phyloP scores from a whole-genome alignment of 164 flowering plant species.

The Malania oleifera region DNA sequence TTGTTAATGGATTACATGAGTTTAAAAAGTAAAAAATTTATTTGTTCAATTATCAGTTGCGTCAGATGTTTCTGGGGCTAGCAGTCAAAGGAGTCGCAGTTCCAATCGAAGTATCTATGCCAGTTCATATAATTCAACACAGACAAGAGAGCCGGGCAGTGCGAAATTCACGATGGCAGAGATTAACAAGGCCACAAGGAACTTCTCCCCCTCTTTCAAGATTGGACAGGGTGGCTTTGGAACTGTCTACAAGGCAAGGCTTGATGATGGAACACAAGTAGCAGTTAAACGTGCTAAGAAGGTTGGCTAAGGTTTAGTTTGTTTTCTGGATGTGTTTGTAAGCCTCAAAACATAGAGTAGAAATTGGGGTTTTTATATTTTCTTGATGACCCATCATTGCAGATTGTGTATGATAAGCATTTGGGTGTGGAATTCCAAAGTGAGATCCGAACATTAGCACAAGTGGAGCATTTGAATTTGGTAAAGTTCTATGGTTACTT shows the following conservation, averaged over 20 bases:
- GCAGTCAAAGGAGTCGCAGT: conserved; percentile 26
- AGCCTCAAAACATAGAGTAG: background rate
- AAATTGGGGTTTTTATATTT: background rate
- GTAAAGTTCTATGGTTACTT: conserved; percentile 71
- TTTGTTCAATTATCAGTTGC: conserved; percentile 10
- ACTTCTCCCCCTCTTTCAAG: conserved; percentile 69
- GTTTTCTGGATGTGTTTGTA: background rate
- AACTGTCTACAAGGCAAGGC: conserved; percentile 72
- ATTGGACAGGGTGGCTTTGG: conserved; percentile 97
- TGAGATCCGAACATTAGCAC: conserved; percentile 64
- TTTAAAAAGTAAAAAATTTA: background rate
- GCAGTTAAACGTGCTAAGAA: conserved; percentile 92
- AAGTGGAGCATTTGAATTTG: conserved; percentile 79
- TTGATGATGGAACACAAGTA: conserved; percentile 66
- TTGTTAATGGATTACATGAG: background rate
- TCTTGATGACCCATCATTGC: conserved; percentile 16
- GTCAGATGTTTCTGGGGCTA: conserved; percentile 26
- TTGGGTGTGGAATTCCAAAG: conserved; percentile 66
- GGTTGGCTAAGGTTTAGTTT: conserved; percentile 31
- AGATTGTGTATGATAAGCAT: conserved; percentile 66
- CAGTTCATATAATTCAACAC: conserved; percentile 34
- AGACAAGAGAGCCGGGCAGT: conserved; percentile 38
- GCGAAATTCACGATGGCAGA: conserved; percentile 57
- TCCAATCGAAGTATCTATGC: conserved; percentile 32
- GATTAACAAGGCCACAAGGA: conserved; percentile 63